Evolutionary conservation across 2,329 filamentous ascomycete genomes (phyloP).

Genomic region (Parastagonospora nodorum): DNA sequence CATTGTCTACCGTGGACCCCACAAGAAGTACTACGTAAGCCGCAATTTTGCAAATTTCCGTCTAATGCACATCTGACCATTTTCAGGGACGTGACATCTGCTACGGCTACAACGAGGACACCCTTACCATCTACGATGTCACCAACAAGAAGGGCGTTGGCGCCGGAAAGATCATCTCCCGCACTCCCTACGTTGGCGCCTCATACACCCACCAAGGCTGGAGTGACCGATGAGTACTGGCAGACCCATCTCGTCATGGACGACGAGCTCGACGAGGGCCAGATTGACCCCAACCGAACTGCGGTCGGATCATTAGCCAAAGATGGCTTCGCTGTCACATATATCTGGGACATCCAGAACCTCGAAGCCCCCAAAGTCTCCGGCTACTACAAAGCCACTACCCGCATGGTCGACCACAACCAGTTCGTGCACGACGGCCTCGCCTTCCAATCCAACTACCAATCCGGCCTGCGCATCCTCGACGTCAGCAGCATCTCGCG

Average conservation of each 20-base stretch:
- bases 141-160: conserved; percentile 60
- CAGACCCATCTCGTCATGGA: conserved; percentile 45
- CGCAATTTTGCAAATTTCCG: too few species aligned
- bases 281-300: conserved; percentile 34
- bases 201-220: conserved; percentile 65
- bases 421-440: conserved; percentile 51
- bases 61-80: too few species aligned
- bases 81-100: conserved; percentile 53
- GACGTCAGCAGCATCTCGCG: conserved; percentile 48
- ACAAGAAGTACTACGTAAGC: conserved; percentile 54
- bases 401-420: conserved; percentile 52
- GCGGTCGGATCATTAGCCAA: conserved; percentile 31
- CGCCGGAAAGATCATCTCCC: conserved; percentile 61
- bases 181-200: conserved; percentile 59
- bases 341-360: conserved; percentile 45
- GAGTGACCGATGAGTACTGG: conserved; percentile 51
- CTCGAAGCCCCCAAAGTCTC: conserved; percentile 45
- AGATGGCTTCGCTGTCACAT: conserved; percentile 44
- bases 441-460: conserved; percentile 52
- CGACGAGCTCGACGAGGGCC: conserved; percentile 47
- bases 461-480: conserved; percentile 49
- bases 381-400: conserved; percentile 49
- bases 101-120: conserved; percentile 63
- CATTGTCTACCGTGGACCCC: conserved; percentile 60
- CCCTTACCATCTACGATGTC: conserved; percentile 58